Evolutionary conservation across 495 filamentous ascomycete species (phyloP), one percentile per base, ranked within the genome.

Genomic region (Aspergillus cristatus): DNA sequence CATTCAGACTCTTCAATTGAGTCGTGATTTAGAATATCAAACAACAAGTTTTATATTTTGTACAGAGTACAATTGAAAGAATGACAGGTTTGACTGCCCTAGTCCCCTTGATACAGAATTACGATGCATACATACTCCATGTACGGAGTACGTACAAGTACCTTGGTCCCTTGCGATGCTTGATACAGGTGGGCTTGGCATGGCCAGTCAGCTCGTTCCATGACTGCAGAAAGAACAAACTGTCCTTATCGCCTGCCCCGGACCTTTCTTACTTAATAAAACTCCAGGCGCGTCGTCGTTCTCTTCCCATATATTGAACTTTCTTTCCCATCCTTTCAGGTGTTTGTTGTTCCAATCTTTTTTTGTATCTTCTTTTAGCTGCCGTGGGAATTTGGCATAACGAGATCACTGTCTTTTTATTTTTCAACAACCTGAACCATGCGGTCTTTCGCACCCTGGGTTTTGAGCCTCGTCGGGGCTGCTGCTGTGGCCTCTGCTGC

Each of bases 401-500:
- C 20, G 20, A 24, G 20, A 4, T 4, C 20, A 24, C 4, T 24
- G 8, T 24, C 20, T 24, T 4, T 8, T 4, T 24, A 24, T 4
- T 8, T 4, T 32, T 22, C 20, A 14, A 18, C 34, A n/a, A 31
- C 13, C 35, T 18, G n/a, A 62, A 71, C 49, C 24, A 82, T 82
- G 78, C 68, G 71, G 41, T 73, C 65, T 36, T 72, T 76, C 51
- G 56, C 58, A 50, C 71, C 64, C 43, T 50, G 68, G 46, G 72
- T 73, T 57, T 63, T 85, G 45, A 64, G 64, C 58, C 70, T 85
- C 38, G 55, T 77, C 17, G 73, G 74, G 42, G 74, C 73, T 48
- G 63, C 71, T 26, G 71, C 74, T 18, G 56, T 76, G n/a, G 75
- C 67, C 40, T 79, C 80, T 39, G 82, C 83, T 30, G 62, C 73